phyloP scores from a whole-genome alignment of 805 yeast genomes.

The Hanseniaspora taiwanica region DNA sequence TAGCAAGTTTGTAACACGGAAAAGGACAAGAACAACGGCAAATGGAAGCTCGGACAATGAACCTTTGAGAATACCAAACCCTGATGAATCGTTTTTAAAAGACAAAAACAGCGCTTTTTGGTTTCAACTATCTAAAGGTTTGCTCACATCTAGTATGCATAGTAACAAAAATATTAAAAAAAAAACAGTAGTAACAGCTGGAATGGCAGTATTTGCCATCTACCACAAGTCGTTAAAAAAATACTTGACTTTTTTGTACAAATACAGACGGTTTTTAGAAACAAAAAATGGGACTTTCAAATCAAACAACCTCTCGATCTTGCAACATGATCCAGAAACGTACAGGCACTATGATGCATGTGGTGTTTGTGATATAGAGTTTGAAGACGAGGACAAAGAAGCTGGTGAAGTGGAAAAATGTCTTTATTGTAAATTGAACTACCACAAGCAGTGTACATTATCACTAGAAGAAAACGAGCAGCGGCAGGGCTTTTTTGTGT shows the following conservation, averaged over 20 bases:
- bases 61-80: no score
- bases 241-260: not conserved
- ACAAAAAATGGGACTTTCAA: not conserved
- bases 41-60: no score
- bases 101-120: not conserved
- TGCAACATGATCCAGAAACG: not conserved
- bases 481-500: slow-evolving; percentile 52
- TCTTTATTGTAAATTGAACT: slow-evolving; percentile 2
- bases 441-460: slow-evolving; percentile 4
- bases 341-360: not conserved
- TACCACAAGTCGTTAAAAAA: no score
- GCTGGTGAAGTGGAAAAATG: slow-evolving; percentile 3
- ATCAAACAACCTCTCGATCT: not conserved
- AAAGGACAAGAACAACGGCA: no score
- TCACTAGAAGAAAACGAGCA: not conserved
- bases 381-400: not conserved
- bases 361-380: not conserved
- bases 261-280: not conserved
- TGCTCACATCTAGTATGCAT: not conserved
- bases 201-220: no score
- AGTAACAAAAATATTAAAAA: no score
- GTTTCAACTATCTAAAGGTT: not conserved
- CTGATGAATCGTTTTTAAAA: no score
- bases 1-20: no score
- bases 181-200: no score